Evolutionary conservation across 768 basidiomycete species (phyloP), one percentile per base, ranked within the genome.

Genomic region (Plicaturopsis crispa): DNA sequence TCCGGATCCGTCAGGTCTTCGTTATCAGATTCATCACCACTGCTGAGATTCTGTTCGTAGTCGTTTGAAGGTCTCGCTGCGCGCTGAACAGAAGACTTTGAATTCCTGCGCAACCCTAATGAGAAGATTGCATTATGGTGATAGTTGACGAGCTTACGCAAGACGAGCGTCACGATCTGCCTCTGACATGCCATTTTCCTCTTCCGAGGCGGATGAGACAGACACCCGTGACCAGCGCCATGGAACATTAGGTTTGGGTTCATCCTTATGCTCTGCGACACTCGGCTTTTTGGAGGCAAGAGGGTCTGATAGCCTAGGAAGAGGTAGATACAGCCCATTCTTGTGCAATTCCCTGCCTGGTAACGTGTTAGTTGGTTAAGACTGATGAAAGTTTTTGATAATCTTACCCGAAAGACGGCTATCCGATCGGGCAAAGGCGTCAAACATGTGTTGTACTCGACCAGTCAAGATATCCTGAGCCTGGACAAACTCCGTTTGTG

Each of bases 11-110:
- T 82, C 35, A 84, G 51, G 49, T 81, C 82, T 17, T 75, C 78
- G 45, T 84, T 63, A 47, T 89, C 88, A 2, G 87, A 89, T 56
- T 90, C 87, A 45, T 88, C 86, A 3, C 75, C 78, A 35, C 77
- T 81, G 6, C 73, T 75, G 49, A 79, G 66, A 38, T 64, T 68
- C 13, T 61, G 61, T 34, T 69, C 73, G 5, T 72, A 70, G 18
- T 68, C 54, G 14, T 39, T 31, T 22, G 40, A 32, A 18, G 24
- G 19, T 33, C n/a, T n/a, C n/a, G n/a, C n/a, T n/a, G n/a, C n/a
- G n/a, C n/a, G n/a, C n/a, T n/a, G n/a, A n/a, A n/a, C n/a, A n/a
- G n/a, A n/a, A n/a, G n/a, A n/a, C n/a, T n/a, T n/a, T n/a, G n/a
- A n/a, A n/a, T n/a, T n/a, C n/a, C n/a, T n/a, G n/a, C n/a, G n/a